Evolutionary conservation across 2,329 filamentous ascomycete species (phyloP), one percentile per base, ranked within the genome.

Genomic region (Exophiala sp.): DNA sequence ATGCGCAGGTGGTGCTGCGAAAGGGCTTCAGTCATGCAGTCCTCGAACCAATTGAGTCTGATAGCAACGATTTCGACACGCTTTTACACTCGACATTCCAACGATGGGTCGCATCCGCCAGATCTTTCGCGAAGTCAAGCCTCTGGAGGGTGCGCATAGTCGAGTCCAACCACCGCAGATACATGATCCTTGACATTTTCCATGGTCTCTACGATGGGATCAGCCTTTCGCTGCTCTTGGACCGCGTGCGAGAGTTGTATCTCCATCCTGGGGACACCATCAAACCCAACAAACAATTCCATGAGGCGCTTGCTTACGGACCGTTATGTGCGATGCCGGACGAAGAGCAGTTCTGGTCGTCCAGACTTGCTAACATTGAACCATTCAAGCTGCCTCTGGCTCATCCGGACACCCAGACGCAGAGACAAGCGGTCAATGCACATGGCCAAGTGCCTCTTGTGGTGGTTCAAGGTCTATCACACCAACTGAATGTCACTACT

Each of bases 191-290:
- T 2, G 80, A 87, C 42, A 84, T 95, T 0, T 95, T 96, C 70
- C 91, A 96, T 66, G 90, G 82, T 0, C 69, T 96, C 0, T 96
- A 96, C 63, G 91, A 96, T 69, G 91, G 90, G 1, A 86, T 81
- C 60, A 92, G 90, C 57, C 79, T 95, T 36, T 77, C 80, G 1
- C 68, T 89, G 20, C 77, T 95, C 36, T 76, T 95, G 16, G 67
- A 79, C 2, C 71, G 77, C 16, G 75, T 95, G 2, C 70, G 73
- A 24, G 63, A 72, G 2, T 71, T 76, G 3, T 89, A 89, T 62
- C 11, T 54, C 11, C 16, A 42, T 10, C 35, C 50, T 20, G 32
- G 39, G 10, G 40, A 57, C 16, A 24, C 12, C 4, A 5, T 43
- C 4, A 20, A 36, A 16, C 7, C 29, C 11, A 32, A 41, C 12